Conservation (phyloP, 176 grass and related monocot genomes). For the Oryza australiensis region DNA sequence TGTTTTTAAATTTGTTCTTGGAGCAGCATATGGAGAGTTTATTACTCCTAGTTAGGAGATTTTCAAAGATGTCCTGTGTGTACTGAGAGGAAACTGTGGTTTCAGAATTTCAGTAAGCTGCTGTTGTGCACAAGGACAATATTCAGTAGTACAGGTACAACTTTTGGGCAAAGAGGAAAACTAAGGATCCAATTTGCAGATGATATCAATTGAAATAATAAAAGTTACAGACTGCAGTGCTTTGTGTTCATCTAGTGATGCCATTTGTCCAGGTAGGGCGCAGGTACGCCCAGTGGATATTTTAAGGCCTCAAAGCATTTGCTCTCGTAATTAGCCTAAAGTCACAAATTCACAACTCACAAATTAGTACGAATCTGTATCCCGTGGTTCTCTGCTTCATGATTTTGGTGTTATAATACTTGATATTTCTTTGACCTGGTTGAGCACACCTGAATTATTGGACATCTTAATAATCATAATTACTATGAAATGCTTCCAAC, state of each 20-base stretch:
- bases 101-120: not conserved
- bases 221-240: not conserved
- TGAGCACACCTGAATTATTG: conserved; percentile 12
- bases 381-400: not conserved
- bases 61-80: not conserved
- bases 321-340: conserved; percentile 4
- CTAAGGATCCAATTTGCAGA: not conserved
- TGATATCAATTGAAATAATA: conserved; percentile 17
- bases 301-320: conserved; percentile 2
- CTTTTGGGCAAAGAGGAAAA: not conserved
- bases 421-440: conserved; percentile 7
- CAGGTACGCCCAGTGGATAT: not conserved
- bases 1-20: not conserved
- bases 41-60: not conserved
- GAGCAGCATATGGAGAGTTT: not conserved
- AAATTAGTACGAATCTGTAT: not conserved
- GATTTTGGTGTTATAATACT: not conserved
- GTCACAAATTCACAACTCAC: conserved; percentile 6
- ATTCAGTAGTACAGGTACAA: not conserved
- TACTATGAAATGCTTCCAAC: not conserved
- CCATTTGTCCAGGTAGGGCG: not conserved
- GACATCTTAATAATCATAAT: not conserved
- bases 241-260: not conserved
- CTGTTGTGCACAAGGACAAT: conserved; percentile 5
- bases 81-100: not conserved